Conservation (phyloP, 2,329 filamentous ascomycete species). For the Nemania sp. region DNA sequence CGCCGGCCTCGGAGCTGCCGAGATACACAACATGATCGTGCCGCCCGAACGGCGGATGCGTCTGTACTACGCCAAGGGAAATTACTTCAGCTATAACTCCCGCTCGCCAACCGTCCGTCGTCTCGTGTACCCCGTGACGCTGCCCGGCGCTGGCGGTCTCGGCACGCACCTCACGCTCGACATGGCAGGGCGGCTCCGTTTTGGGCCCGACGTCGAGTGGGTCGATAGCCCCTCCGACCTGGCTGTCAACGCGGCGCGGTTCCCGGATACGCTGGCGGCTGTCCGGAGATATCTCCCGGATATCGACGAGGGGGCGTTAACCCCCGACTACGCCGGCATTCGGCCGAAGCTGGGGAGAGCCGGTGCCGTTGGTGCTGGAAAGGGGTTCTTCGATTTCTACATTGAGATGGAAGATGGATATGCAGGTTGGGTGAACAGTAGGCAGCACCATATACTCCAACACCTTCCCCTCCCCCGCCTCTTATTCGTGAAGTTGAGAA, state of each 20-base stretch:
- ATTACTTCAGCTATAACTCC: constrained; percentile 84
- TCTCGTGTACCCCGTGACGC: constrained; percentile 85
- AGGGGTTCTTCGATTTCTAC: constrained; percentile 82
- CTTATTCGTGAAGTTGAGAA: background rate
- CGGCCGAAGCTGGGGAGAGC: constrained; percentile 75
- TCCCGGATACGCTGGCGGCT: constrained; percentile 70
- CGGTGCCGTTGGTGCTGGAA: constrained; percentile 64
- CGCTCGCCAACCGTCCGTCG: constrained; percentile 67
- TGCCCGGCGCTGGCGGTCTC: constrained; percentile 79
- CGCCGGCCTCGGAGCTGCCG: constrained; percentile 78
- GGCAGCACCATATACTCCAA: background rate
- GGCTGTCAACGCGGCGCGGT: constrained; percentile 64
- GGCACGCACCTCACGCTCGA: constrained; percentile 95
- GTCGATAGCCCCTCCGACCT: constrained; percentile 73
- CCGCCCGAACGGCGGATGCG: constrained; percentile 57
- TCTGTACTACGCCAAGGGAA: constrained; percentile 88
- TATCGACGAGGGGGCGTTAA: constrained; percentile 68
- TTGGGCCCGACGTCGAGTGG: constrained; percentile 97
- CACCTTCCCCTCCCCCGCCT: background rate
- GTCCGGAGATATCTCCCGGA: constrained; percentile 80
- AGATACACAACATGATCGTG: constrained; percentile 71
- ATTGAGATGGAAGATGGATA: constrained; percentile 78
- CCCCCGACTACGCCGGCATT: constrained; percentile 88
- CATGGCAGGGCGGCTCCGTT: constrained; percentile 79
- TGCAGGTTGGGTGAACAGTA: constrained; percentile 77